phyloP scores from a whole-genome alignment of 2,329 filamentous ascomycete genomes.

The Cordyceps pruinosa region DNA sequence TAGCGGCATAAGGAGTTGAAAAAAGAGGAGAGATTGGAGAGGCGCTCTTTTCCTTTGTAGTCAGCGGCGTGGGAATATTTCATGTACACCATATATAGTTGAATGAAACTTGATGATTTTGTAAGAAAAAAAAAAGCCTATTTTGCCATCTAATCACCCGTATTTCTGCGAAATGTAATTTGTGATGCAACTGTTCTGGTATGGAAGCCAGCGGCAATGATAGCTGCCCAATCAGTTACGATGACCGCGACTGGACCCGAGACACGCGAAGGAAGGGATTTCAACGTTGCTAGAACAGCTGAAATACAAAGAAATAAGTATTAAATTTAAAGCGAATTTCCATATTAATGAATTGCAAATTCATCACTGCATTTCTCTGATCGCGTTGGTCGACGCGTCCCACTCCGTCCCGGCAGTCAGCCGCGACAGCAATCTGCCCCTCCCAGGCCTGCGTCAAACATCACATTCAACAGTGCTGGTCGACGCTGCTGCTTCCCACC shows the following conservation, averaged over 20 bases:
- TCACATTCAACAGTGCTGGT: background rate
- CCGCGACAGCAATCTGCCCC: background rate
- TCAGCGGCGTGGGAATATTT: slow-evolving; percentile 7
- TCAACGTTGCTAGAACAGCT: too few species aligned
- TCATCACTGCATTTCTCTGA: background rate
- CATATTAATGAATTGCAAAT: background rate
- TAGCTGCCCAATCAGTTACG: too few species aligned
- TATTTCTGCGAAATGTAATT: too few species aligned
- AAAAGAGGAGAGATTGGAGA: background rate
- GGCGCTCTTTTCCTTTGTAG: slow-evolving; percentile 1
- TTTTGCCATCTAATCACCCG: background rate
- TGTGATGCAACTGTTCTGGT: too few species aligned
- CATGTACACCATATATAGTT: slow-evolving; percentile 12
- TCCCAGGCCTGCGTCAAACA: too few species aligned
- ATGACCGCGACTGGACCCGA: too few species aligned
- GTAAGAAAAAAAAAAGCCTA: background rate
- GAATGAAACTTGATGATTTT: slow-evolving; percentile 6
- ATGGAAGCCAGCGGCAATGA: too few species aligned
- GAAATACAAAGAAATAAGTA: too few species aligned
- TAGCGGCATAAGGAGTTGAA: background rate
- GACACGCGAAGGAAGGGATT: too few species aligned
- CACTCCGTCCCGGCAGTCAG: background rate
- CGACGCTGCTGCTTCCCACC: too few species aligned
- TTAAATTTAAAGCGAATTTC: too few species aligned
- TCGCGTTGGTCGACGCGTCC: slow-evolving; percentile 4